phyloP scores from a whole-genome alignment of 768 basidiomycete species.

The Dentipellis sp. region DNA sequence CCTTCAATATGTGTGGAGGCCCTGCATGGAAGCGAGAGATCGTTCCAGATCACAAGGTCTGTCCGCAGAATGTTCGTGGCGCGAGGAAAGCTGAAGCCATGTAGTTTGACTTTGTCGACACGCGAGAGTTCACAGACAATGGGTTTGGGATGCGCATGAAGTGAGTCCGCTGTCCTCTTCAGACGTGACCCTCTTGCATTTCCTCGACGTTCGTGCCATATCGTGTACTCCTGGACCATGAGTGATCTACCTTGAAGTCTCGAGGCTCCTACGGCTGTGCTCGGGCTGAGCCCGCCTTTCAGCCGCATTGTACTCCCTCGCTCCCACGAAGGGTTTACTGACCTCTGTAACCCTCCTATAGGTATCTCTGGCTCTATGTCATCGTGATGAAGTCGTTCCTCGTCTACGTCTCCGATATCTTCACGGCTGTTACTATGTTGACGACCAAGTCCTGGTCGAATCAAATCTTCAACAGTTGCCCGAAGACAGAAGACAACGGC shows the following conservation, averaged over 20 bases:
- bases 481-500: constrained; percentile 30
- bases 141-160: constrained; percentile 80
- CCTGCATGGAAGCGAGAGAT: constrained; percentile 95
- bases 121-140: constrained; percentile 85
- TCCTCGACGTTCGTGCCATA: neutral
- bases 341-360: constrained; percentile 21
- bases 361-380: constrained; percentile 90
- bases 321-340: no score
- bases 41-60: constrained; percentile 95
- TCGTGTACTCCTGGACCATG: neutral
- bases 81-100: neutral
- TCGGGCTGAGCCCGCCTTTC: no score
- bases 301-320: no score
- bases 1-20: constrained; percentile 53
- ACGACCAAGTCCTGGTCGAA: constrained; percentile 86
- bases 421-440: constrained; percentile 95
- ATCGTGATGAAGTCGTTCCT: constrained; percentile 92
- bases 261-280: no score
- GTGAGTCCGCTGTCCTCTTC: constrained; percentile 29
- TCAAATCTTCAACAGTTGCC: constrained; percentile 76
- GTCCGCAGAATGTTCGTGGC: constrained; percentile 9
- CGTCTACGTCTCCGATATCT: constrained; percentile 96
- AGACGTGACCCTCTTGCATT: no score
- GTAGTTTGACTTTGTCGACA: constrained; percentile 96
- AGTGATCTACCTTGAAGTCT: no score